Evolutionary conservation across 73 alveolate species (phyloP).

Genomic region (Paramecium pentaurelia): DNA sequence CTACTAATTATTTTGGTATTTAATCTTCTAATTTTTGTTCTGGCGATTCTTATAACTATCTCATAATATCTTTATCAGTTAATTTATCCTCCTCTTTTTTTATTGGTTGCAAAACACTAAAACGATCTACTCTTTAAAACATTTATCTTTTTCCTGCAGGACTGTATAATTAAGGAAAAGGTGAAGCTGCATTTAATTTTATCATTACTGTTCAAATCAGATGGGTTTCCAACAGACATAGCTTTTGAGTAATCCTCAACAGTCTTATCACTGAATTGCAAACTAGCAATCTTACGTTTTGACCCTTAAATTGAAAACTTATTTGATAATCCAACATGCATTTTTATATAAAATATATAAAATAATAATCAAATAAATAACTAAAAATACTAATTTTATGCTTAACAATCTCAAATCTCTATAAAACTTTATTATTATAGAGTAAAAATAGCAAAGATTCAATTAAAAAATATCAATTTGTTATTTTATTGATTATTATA

Average conservation of each 20-base stretch:
- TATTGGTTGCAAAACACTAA: neutral
- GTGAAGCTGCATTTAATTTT: neutral
- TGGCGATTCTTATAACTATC: neutral
- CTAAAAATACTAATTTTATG: too few species aligned
- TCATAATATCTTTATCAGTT: neutral
- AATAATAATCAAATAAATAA: too few species aligned
- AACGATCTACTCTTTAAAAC: slow-evolving; percentile 1
- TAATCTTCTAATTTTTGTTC: neutral
- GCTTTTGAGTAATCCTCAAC: neutral
- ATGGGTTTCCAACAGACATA: neutral
- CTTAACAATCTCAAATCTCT: too few species aligned
- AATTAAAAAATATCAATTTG: too few species aligned
- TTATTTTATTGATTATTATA: too few species aligned
- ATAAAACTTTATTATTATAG: too few species aligned
- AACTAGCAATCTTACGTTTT: neutral
- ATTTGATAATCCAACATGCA: slow-evolving; percentile 8
- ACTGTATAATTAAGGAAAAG: neutral
- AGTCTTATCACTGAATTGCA: neutral
- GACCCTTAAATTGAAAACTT: neutral
- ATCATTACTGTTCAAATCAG: neutral
- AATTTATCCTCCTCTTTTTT: neutral
- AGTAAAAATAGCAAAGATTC: too few species aligned
- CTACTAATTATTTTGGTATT: neutral
- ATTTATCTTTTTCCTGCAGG: neutral
- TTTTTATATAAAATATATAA: neutral